Percentiles rank a stretch among this genome's conserved stretches.
phyloP scores from a whole-genome alignment of 2,329 filamentous ascomycete genomes.

The Cercospora sp. region DNA sequence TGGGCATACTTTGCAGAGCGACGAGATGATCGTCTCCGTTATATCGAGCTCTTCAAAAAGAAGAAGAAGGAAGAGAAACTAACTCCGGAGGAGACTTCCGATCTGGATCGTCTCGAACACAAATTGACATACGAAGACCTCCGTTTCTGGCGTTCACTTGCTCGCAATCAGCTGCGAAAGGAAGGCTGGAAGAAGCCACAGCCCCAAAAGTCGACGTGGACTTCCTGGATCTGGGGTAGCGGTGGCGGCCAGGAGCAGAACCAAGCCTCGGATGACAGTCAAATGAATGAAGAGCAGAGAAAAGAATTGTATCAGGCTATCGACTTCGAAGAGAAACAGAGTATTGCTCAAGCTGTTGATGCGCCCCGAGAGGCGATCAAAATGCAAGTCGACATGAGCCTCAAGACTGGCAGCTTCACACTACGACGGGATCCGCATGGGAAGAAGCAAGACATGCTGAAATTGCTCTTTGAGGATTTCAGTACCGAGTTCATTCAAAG shows the following conservation, averaged over 20 bases:
- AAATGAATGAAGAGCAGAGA: constrained; percentile 92
- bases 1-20: constrained; percentile 95
- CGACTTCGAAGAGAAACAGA: constrained; percentile 96
- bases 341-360: constrained; percentile 82
- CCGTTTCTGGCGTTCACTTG: constrained; percentile 93
- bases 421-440: constrained; percentile 81
- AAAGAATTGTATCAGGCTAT: constrained; percentile 97
- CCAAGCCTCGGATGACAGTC: constrained; percentile 71
- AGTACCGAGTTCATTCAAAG: constrained; percentile 85
- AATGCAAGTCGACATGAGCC: constrained; percentile 84
- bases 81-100: constrained; percentile 67
- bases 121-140: constrained; percentile 94
- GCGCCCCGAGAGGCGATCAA: constrained; percentile 89
- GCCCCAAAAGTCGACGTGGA: constrained; percentile 77
- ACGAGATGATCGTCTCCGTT: constrained; percentile 81
- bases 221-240: constrained; percentile 87
- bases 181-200: constrained; percentile 80
- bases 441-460: constrained; percentile 77
- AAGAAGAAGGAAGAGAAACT: constrained; percentile 70
- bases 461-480: constrained; percentile 92
- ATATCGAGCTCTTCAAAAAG: constrained; percentile 96
- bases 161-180: constrained; percentile 90
- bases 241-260: constrained; percentile 51
- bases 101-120: constrained; percentile 75
- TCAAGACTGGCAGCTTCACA: constrained; percentile 96